Evolutionary conservation across 129 eudicot species (phyloP).

Genomic region (Smallanthus sonchifolius): DNA sequence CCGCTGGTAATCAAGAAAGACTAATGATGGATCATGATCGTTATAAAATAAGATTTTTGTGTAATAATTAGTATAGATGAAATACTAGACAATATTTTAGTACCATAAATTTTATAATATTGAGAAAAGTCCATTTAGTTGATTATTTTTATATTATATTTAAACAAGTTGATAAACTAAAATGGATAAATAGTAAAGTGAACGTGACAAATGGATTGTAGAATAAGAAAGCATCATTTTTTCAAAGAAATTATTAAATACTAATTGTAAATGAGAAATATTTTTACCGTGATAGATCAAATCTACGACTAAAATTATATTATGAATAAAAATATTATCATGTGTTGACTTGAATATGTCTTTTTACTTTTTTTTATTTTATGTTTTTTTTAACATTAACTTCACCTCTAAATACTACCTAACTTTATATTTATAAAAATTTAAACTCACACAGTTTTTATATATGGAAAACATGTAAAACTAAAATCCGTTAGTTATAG

Average conservation of each 20-base stretch:
- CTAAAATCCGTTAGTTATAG: too few relatives aligned
- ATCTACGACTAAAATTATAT: background rate
- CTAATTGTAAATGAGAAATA: background rate
- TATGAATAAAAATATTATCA: background rate
- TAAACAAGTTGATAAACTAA: slow-evolving; percentile 13
- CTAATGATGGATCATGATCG: slow-evolving; percentile 7
- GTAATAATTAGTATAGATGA: background rate
- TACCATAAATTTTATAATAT: background rate
- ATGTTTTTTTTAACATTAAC: too few relatives aligned
- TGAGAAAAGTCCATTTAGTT: slow-evolving; percentile 1
- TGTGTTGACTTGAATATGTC: background rate
- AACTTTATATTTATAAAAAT: too few relatives aligned
- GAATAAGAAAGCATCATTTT: background rate
- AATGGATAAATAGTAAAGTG: background rate
- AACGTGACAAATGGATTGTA: slow-evolving; percentile 25
- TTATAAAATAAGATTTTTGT: background rate
- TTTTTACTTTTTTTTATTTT: background rate
- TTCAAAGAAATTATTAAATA: background rate
- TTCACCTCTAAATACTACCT: too few relatives aligned
- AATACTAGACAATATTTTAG: background rate
- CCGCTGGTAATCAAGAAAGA: background rate
- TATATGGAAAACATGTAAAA: too few relatives aligned
- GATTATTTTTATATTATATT: background rate
- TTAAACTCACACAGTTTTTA: too few relatives aligned
- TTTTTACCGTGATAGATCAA: background rate